Evolutionary conservation across 163 green algal species (phyloP).

Genomic region (Scenedesmus sp.): DNA sequence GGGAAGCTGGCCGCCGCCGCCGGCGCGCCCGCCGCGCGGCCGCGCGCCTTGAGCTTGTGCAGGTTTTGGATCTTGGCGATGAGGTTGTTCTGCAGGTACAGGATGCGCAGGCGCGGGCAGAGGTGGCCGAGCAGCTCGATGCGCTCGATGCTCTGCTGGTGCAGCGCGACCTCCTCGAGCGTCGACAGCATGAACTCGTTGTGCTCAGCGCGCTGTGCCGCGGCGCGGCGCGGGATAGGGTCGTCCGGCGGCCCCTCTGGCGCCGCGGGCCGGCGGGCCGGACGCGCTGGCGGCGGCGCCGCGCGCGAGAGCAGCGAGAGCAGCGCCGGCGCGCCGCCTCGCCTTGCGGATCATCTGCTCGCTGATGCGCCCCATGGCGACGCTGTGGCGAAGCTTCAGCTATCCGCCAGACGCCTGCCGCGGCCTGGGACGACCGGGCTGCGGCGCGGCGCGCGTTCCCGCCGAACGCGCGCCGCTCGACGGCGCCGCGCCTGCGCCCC

Average conservation of each 20-base stretch:
- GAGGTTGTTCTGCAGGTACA: slow-evolving; percentile 94
- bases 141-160: slow-evolving; percentile 85
- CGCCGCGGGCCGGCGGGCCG: too few relatives aligned
- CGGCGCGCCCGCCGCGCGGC: too few relatives aligned
- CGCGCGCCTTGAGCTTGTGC: slow-evolving; percentile 88
- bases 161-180: slow-evolving; percentile 89
- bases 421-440: too few relatives aligned
- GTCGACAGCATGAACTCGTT: slow-evolving; percentile 88
- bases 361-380: slow-evolving; percentile 49
- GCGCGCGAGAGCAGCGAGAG: too few relatives aligned
- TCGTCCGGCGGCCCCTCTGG: neutral
- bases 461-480: too few relatives aligned
- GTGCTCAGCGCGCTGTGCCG: slow-evolving; percentile 79
- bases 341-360: slow-evolving; percentile 52
- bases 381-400: too few relatives aligned
- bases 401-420: too few relatives aligned
- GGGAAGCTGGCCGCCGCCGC: too few relatives aligned
- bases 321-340: too few relatives aligned
- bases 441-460: too few relatives aligned
- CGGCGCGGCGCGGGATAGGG: neutral
- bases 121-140: slow-evolving; percentile 81
- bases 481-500: too few relatives aligned
- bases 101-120: slow-evolving; percentile 84
- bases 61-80: slow-evolving; percentile 92
- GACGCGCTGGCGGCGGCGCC: neutral